Conservation (phyloP, 768 basidiomycete genomes). For the Terana coerulea region DNA sequence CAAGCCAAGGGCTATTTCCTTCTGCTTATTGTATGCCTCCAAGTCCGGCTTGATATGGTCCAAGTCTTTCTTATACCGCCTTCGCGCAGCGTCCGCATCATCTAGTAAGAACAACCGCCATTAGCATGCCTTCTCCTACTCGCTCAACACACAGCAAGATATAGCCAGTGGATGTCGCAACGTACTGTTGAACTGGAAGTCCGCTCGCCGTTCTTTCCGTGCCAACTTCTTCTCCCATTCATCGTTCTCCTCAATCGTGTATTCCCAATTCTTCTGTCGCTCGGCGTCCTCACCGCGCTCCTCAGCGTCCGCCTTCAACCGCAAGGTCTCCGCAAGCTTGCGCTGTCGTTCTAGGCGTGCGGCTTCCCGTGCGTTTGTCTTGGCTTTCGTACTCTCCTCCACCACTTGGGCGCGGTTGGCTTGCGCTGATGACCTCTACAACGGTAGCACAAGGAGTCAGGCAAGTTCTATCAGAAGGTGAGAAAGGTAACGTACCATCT, state of each 20-base stretch:
- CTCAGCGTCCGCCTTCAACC: slow-evolving; percentile 83
- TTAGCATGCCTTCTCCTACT: background rate
- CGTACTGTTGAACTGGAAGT: slow-evolving; percentile 91
- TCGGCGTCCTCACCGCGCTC: slow-evolving; percentile 92
- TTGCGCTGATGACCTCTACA: slow-evolving; percentile 67
- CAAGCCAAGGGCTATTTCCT: slow-evolving; percentile 77
- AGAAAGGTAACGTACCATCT: slow-evolving; percentile 58
- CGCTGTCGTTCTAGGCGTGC: slow-evolving; percentile 86
- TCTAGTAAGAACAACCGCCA: slow-evolving; percentile 45
- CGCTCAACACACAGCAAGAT: slow-evolving; percentile 6
- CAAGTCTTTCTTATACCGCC: slow-evolving; percentile 90
- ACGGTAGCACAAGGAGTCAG: background rate
- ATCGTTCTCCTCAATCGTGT: slow-evolving; percentile 93
- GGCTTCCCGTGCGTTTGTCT: slow-evolving; percentile 73
- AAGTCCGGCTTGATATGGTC: slow-evolving; percentile 87
- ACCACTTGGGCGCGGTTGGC: slow-evolving; percentile 86
- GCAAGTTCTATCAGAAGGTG: slow-evolving; percentile 8
- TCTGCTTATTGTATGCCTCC: slow-evolving; percentile 82
- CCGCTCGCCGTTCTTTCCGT: slow-evolving; percentile 77
- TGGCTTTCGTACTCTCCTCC: slow-evolving; percentile 77
- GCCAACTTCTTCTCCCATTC: slow-evolving; percentile 91
- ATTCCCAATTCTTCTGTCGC: slow-evolving; percentile 91
- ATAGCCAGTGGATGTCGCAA: too few relatives aligned
- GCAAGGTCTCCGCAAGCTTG: slow-evolving; percentile 83
- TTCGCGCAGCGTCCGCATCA: slow-evolving; percentile 83